Percentiles rank a stretch among this genome's conserved stretches.
These are phyloP conservation scores for Lentithecium fluviatile DNA, from an alignment of 495 filamentous ascomycete genomes.

Conservation along the genomic window DNA sequence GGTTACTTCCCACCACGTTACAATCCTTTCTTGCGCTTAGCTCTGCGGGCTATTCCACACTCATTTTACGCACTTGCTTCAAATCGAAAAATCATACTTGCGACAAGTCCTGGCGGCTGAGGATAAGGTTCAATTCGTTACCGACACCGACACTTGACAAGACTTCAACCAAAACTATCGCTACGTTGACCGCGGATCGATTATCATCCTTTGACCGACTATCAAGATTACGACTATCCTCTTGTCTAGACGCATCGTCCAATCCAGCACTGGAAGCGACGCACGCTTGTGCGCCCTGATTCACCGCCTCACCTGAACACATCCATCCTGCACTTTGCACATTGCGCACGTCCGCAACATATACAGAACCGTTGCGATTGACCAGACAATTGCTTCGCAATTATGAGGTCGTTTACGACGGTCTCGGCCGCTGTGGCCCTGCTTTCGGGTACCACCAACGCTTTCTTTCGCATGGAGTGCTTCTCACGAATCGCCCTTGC, in stretches of 20 bases:
- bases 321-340: no score
- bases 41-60: conserved; percentile 11
- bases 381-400: not conserved
- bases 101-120: conserved; percentile 26
- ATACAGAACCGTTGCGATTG: not conserved
- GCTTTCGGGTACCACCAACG: conserved; percentile 44
- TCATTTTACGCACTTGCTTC: conserved; percentile 20
- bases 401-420: conserved; percentile 21
- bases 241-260: no score
- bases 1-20: not conserved
- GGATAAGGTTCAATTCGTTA: conserved; percentile 4
- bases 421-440: conserved; percentile 15
- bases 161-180: not conserved
- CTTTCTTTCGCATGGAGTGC: conserved; percentile 90
- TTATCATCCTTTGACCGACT: no score
- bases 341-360: not conserved
- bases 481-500: conserved; percentile 62
- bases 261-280: no score
- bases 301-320: no score
- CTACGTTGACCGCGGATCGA: no score
- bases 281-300: no score
- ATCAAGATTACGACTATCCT: no score
- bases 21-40: not conserved
- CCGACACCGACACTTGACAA: not conserved
- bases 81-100: not conserved